Percentiles rank a stretch among this genome's conserved stretches.
phyloP scores from a whole-genome alignment of 2,329 filamentous ascomycete genomes.

The Colletotrichum scovillei region DNA sequence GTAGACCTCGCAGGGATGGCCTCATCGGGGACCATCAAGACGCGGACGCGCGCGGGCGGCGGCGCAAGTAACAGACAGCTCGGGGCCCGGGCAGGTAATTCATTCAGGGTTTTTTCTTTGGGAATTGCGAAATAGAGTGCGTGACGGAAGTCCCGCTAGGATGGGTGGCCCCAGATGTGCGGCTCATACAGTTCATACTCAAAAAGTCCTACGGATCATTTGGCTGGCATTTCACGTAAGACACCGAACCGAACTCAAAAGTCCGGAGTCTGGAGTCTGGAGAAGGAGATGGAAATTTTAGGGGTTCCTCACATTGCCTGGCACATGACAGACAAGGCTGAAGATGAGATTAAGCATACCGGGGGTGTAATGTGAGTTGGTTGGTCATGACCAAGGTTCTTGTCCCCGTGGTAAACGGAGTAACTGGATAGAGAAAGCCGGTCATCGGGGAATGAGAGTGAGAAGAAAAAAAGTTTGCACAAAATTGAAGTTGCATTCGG shows the following conservation, averaged over 20 bases:
- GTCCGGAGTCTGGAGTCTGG: background rate
- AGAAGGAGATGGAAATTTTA: background rate
- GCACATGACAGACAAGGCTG: background rate
- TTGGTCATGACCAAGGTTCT: background rate
- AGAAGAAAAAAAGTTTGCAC: background rate
- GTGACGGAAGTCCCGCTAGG: background rate
- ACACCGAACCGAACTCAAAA: background rate
- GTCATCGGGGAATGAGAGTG: background rate
- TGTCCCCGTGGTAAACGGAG: background rate
- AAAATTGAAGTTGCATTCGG: background rate
- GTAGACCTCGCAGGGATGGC: background rate
- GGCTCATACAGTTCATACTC: background rate
- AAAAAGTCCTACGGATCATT: background rate
- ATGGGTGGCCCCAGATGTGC: background rate
- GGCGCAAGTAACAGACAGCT: background rate
- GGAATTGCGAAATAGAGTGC: background rate
- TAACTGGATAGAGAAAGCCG: background rate
- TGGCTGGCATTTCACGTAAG: background rate
- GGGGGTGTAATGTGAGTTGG: background rate
- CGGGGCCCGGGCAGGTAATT: background rate
- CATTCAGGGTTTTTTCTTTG: background rate
- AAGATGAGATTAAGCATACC: slow-evolving; percentile 2
- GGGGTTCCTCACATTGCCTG: background rate
- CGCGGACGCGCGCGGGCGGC: background rate
- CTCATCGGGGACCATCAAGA: background rate